phyloP scores from a whole-genome alignment of 2,329 filamentous ascomycete species.

The Phialophora chinensis region DNA sequence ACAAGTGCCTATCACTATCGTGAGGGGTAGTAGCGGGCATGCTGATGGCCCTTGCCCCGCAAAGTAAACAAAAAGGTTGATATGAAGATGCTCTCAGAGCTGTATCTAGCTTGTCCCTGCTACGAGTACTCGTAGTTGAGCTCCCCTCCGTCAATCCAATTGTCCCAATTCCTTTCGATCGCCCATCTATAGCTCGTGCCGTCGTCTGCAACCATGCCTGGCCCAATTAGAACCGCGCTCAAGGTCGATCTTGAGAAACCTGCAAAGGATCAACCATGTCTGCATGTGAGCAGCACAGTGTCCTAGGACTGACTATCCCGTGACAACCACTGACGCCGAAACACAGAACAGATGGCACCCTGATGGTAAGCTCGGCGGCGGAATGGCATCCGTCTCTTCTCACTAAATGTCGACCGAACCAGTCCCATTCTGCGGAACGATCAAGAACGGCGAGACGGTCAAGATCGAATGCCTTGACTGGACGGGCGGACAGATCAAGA shows the following conservation, averaged over 20 bases:
- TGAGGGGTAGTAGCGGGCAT: slow-evolving; percentile 29
- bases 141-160: background rate
- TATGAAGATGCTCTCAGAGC: slow-evolving; percentile 16
- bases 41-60: slow-evolving; percentile 29
- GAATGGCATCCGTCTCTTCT: background rate
- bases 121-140: background rate
- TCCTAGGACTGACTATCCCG: background rate
- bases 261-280: slow-evolving; percentile 69
- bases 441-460: slow-evolving; percentile 83
- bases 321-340: slow-evolving; percentile 4
- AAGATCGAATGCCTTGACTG: slow-evolving; percentile 94
- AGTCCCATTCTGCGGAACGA: slow-evolving; percentile 76
- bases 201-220: slow-evolving; percentile 29
- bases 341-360: slow-evolving; percentile 91
- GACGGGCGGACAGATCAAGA: slow-evolving; percentile 78
- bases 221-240: slow-evolving; percentile 69
- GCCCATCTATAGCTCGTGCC: too few relatives aligned
- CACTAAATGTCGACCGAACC: slow-evolving; percentile 15
- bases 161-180: background rate
- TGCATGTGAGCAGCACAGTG: slow-evolving; percentile 65
- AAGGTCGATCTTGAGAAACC: slow-evolving; percentile 76
- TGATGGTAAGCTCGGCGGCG: slow-evolving; percentile 64
- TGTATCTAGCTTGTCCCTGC: background rate
- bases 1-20: slow-evolving; percentile 30
- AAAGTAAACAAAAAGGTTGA: slow-evolving; percentile 31